Evolutionary conservation across 441 rosid species (phyloP).

Genomic region (Mallotus japonicus): DNA sequence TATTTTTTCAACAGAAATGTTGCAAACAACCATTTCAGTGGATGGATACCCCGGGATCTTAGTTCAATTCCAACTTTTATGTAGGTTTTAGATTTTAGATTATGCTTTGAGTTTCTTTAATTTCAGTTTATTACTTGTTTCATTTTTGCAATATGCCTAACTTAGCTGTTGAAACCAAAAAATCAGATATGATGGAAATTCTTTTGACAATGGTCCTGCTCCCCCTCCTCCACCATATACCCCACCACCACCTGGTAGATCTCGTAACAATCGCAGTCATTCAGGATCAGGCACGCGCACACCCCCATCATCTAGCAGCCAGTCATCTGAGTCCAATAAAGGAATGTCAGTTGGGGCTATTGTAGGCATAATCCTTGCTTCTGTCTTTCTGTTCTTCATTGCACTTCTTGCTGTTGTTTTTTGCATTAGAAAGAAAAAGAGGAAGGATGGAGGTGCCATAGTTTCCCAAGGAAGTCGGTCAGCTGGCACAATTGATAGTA

Average conservation of each 20-base stretch:
- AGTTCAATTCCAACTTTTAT: constrained; percentile 57
- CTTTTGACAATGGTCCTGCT: constrained; percentile 79
- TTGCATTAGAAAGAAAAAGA: constrained; percentile 52
- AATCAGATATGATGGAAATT: constrained; percentile 80
- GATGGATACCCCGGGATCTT: constrained; percentile 86
- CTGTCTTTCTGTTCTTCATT: constrained; percentile 47
- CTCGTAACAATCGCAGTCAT: constrained; percentile 41
- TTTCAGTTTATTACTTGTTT: constrained; percentile 6
- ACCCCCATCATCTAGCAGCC: constrained; percentile 35
- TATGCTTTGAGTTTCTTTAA: constrained; percentile 8
- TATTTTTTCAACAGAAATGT: constrained; percentile 62
- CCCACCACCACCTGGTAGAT: constrained; percentile 49
- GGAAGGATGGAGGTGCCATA: constrained; percentile 44
- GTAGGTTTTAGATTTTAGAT: constrained; percentile 39
- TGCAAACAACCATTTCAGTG: constrained; percentile 80
- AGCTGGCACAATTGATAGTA: constrained; percentile 44
- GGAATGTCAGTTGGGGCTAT: constrained; percentile 60
- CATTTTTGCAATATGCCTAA: constrained; percentile 17
- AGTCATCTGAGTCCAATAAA: constrained; percentile 44
- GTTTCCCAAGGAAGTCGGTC: constrained; percentile 56
- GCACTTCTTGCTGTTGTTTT: constrained; percentile 46
- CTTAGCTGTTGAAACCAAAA: constrained; percentile 20
- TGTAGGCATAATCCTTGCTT: constrained; percentile 63
- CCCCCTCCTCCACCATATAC: constrained; percentile 67
- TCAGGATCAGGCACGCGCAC: constrained; percentile 39